Evolutionary conservation across 2,329 filamentous ascomycete genomes (phyloP), one percentile per base, ranked within the genome.

Genomic region (Clarireedia paspali): DNA sequence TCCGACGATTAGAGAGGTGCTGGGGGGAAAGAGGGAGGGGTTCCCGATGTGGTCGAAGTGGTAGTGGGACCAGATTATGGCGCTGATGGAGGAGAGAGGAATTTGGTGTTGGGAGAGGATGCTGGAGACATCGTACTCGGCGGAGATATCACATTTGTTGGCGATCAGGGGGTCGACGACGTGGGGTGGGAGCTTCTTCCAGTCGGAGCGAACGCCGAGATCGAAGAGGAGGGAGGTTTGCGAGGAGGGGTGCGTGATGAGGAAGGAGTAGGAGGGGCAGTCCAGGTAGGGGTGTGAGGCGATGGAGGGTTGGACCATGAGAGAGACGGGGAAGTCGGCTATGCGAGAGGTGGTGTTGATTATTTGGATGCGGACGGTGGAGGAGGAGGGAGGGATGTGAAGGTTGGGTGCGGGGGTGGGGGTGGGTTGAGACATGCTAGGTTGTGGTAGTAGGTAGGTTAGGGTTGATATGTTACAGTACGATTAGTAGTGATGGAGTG

Each of bases 41-140:
- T 78, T 71, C 2, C 74, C 74, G 0, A 67, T 70, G 57, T 76
- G 73, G 56, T 75, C 73, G 60, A 67, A 73, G 57, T 74, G 73
- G 57, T 63, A 66, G 57, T 72, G 70, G 36, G 64, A 69, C 62
- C 70, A 69, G 54, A 72, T 57, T 12, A 70, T 63, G 1, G 64
- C 67, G 10, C 30, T 34, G 30, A 34, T 34, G 30, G 30, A 34
- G 3, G 30, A 34, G 30, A 14, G 30, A 3, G 30, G 30, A 12
- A 34, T 44, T 73, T 67, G 9, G 75, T 69, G 40, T 68, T 62
- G 14, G 63, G 56, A 3, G 61, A 56, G 4, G 68, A 60, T 3
- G 74, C 63, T 1, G 70, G 68, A 63, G 0, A 76, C 71, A 53
- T 74, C 72, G 57, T 77, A 72, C 26, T 73, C 62, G 6, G 76